These are phyloP conservation scores for Trichoderma sp. DNA, from an alignment of 2,329 filamentous ascomycete genomes.

Conservation along the genomic window DNA sequence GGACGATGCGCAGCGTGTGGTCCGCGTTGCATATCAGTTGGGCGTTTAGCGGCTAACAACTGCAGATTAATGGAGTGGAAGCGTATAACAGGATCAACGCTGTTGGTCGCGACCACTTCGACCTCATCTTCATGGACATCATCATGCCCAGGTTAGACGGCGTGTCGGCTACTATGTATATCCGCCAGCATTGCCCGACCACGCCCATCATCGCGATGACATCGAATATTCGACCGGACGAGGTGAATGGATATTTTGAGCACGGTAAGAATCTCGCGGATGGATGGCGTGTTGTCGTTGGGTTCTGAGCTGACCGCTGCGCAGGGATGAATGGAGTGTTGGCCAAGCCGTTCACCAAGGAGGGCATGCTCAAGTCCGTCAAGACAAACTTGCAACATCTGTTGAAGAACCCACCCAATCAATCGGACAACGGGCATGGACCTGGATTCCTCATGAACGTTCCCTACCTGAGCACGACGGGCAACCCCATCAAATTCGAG, in stretches of 20 bases:
- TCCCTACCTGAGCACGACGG: slow-evolving; percentile 42
- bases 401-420: slow-evolving; percentile 64
- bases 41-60: slow-evolving; percentile 22
- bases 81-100: slow-evolving; percentile 80
- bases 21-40: not conserved
- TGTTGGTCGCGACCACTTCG: slow-evolving; percentile 53
- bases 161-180: slow-evolving; percentile 90
- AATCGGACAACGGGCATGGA: slow-evolving; percentile 44
- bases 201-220: slow-evolving; percentile 98
- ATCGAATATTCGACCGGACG: slow-evolving; percentile 93
- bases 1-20: not conserved
- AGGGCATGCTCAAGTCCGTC: slow-evolving; percentile 80
- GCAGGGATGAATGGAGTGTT: slow-evolving; percentile 96
- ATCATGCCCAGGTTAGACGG: slow-evolving; percentile 98
- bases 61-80: slow-evolving; percentile 73
- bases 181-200: slow-evolving; percentile 79
- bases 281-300: slow-evolving; percentile 26
- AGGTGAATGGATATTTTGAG: slow-evolving; percentile 96
- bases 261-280: slow-evolving; percentile 67
- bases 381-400: slow-evolving; percentile 87
- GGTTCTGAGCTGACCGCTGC: slow-evolving; percentile 22
- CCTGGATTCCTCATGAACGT: slow-evolving; percentile 40
- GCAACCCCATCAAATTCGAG: slow-evolving; percentile 52
- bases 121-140: slow-evolving; percentile 85
- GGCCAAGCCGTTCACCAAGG: slow-evolving; percentile 93